A percentile compares a stretch with the other conserved stretches of the same genome.
phyloP scores from a whole-genome alignment of 163 green algal species.

The Chlamydomonas reinhardtii region DNA sequence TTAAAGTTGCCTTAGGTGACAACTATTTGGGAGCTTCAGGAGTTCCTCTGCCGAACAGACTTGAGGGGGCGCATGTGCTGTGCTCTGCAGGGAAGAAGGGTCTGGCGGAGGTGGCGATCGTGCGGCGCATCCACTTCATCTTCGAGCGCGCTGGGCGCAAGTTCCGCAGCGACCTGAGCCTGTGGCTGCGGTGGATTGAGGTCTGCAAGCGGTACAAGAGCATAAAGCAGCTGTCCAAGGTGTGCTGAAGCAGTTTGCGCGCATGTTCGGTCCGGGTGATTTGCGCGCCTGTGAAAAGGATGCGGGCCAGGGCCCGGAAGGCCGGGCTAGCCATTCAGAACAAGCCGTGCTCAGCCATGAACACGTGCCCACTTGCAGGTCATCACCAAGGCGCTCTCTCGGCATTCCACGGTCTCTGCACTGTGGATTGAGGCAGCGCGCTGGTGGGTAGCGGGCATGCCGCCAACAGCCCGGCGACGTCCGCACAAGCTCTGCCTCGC shows the following conservation, averaged over 20 bases:
- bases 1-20: too few species aligned
- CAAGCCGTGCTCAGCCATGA: too few species aligned
- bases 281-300: too few species aligned
- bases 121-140: conserved; percentile 92
- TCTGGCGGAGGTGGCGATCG: conserved; percentile 79
- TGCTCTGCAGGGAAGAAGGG: conserved; percentile 62
- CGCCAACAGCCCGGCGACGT: neutral
- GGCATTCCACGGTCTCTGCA: conserved; percentile 85
- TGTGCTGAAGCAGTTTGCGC: conserved; percentile 9
- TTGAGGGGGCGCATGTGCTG: too few species aligned
- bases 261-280: too few species aligned
- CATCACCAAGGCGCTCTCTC: conserved; percentile 87
- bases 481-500: too few species aligned
- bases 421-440: conserved; percentile 93
- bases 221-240: conserved; percentile 77
- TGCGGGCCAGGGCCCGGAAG: too few species aligned
- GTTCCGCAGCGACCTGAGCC: conserved; percentile 88
- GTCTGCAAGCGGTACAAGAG: conserved; percentile 79
- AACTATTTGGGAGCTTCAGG: too few species aligned
- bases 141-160: conserved; percentile 90
- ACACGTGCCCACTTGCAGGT: conserved; percentile 59
- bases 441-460: conserved; percentile 59
- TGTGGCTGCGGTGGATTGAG: conserved; percentile 92
- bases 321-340: too few species aligned
- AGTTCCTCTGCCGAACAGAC: too few species aligned